phyloP scores from a whole-genome alignment of 179 eudicot species.

The Heliamphora pulchella region DNA sequence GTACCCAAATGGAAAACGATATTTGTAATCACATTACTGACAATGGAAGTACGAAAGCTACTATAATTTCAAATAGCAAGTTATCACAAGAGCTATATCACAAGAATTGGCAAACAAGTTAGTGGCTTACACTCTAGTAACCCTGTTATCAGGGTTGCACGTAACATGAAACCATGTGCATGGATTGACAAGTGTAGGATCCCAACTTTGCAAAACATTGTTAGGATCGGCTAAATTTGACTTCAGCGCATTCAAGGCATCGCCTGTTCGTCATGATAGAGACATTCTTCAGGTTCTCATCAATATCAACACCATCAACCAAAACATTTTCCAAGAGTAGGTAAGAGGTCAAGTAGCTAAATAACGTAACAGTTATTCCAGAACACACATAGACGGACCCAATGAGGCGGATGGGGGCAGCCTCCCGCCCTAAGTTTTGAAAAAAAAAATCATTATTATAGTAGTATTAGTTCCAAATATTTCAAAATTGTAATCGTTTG shows the following conservation, averaged over 20 bases:
- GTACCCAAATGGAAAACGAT: background rate
- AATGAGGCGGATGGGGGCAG: too few relatives aligned
- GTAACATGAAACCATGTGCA: conserved; percentile 47
- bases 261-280: conserved; percentile 26
- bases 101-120: background rate
- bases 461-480: too few relatives aligned
- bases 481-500: too few relatives aligned
- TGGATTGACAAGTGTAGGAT: conserved; percentile 39
- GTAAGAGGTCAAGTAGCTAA: background rate
- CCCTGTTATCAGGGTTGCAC: conserved; percentile 33
- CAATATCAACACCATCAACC: conserved; percentile 4
- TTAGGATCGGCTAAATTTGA: conserved; percentile 37
- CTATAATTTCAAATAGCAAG: background rate
- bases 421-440: too few relatives aligned
- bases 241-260: conserved; percentile 40
- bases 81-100: background rate
- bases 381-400: too few relatives aligned
- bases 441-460: too few relatives aligned
- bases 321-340: background rate
- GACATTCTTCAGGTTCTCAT: background rate
- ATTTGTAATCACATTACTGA: background rate
- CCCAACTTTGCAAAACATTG: conserved; percentile 48
- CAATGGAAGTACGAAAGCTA: background rate
- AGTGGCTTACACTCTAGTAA: conserved; percentile 40
- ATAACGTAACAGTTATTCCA: background rate